Percentiles rank a stretch among this genome's conserved stretches.
phyloP scores from a whole-genome alignment of 441 rosid genomes.

The Brassica balearica region DNA sequence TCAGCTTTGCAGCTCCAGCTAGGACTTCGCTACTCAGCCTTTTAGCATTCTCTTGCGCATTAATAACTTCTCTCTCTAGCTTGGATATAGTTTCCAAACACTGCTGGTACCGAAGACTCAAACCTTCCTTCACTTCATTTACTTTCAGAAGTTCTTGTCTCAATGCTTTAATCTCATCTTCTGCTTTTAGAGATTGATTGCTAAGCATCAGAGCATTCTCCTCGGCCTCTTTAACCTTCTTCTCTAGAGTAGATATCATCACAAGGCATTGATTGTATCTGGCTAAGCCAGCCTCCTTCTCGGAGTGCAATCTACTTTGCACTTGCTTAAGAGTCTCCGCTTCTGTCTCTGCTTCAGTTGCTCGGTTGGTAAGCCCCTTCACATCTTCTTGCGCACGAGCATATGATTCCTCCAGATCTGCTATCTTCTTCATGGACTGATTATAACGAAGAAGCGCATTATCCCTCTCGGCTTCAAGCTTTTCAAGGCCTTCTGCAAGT shows the following conservation, averaged over 20 bases:
- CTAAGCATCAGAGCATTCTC: conserved; percentile 60
- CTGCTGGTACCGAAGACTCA: conserved; percentile 54
- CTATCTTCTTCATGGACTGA: conserved; percentile 55
- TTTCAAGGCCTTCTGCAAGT: conserved; percentile 58
- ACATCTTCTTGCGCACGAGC: conserved; percentile 47
- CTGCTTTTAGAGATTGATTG: conserved; percentile 67
- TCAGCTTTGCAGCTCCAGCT: conserved; percentile 62
- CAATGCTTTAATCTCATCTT: conserved; percentile 61
- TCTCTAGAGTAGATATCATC: conserved; percentile 68
- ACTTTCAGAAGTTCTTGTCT: conserved; percentile 57
- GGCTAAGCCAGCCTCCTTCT: conserved; percentile 57
- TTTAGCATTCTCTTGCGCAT: conserved; percentile 64
- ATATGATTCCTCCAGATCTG: conserved; percentile 52
- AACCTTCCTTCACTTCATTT: conserved; percentile 59
- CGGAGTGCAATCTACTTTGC: conserved; percentile 51
- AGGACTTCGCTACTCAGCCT: conserved; percentile 67
- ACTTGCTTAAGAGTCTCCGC: conserved; percentile 56
- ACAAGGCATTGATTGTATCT: conserved; percentile 63
- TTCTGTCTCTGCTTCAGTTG: conserved; percentile 60
- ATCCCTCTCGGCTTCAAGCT: conserved; percentile 67
- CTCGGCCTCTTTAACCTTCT: conserved; percentile 64
- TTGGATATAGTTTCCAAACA: conserved; percentile 66
- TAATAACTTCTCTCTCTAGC: conserved; percentile 69
- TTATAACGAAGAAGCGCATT: conserved; percentile 56
- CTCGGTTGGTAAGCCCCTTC: conserved; percentile 48